Evolutionary conservation across 805 yeast species (phyloP).

Genomic region (Isabelozyma gotoi): DNA sequence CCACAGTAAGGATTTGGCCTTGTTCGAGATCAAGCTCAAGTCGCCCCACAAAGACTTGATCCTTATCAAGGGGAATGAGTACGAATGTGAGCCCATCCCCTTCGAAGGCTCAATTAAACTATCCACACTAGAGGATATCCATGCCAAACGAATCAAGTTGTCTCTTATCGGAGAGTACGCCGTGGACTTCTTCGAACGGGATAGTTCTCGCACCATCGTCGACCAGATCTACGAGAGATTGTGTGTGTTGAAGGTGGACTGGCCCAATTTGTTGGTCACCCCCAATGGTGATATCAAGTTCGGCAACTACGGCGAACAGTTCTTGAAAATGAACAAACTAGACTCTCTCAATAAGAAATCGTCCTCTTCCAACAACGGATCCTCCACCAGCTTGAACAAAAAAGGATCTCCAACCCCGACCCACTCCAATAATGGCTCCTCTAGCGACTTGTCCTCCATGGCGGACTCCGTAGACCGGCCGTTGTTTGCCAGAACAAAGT

Average conservation of each 20-base stretch:
- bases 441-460: neutral
- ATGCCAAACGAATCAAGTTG: conserved; percentile 38
- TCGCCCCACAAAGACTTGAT: conserved; percentile 42
- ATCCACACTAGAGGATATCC: conserved; percentile 42
- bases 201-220: conserved; percentile 23
- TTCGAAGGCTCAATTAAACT: conserved; percentile 50
- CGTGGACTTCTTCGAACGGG: conserved; percentile 39
- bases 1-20: conserved; percentile 21
- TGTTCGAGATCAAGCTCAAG: conserved; percentile 37
- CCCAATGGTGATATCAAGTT: conserved; percentile 35
- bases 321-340: conserved; percentile 22
- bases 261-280: conserved; percentile 47
- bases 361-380: conserved; percentile 3
- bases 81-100: conserved; percentile 43
- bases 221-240: conserved; percentile 38
- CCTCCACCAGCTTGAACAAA: conserved; percentile 5
- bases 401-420: neutral
- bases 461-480: conserved; percentile 18
- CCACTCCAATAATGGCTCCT: neutral
- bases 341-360: conserved; percentile 4
- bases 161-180: conserved; percentile 43
- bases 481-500: conserved; percentile 25
- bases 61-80: conserved; percentile 43
- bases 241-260: conserved; percentile 41
- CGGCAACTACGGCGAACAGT: conserved; percentile 44